Evolutionary conservation across 345 rosid genomes (phyloP).

Genomic region (Moringa oleifera): DNA sequence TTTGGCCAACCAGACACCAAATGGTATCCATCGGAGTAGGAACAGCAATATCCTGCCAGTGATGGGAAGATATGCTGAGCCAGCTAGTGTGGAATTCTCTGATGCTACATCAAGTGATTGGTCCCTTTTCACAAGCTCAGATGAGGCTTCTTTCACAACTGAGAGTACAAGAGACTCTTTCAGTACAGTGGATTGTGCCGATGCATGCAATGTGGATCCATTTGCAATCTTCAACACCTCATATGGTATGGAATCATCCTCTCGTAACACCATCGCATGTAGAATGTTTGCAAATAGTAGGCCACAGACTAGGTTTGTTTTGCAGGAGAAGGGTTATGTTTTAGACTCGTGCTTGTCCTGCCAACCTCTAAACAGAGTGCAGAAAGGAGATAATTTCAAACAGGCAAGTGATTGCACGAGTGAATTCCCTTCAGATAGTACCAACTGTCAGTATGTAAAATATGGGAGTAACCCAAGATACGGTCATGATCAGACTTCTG

Average conservation of each 20-base stretch:
- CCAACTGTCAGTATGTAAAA: slow-evolving; percentile 36
- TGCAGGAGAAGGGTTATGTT: slow-evolving; percentile 40
- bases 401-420: slow-evolving; percentile 24
- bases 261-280: slow-evolving; percentile 45
- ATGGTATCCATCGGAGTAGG: slow-evolving; percentile 20
- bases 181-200: slow-evolving; percentile 65
- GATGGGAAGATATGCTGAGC: slow-evolving; percentile 24
- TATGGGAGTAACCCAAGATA: slow-evolving; percentile 35
- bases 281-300: slow-evolving; percentile 45
- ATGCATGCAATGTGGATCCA: slow-evolving; percentile 40
- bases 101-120: slow-evolving; percentile 73
- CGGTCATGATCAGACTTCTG: slow-evolving; percentile 32
- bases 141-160: slow-evolving; percentile 84
- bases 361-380: slow-evolving; percentile 17
- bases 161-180: slow-evolving; percentile 87
- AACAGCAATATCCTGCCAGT: slow-evolving; percentile 16
- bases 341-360: slow-evolving; percentile 30
- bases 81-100: slow-evolving; percentile 29
- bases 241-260: slow-evolving; percentile 33
- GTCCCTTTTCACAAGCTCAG: slow-evolving; percentile 89
- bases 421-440: slow-evolving; percentile 20
- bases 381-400: slow-evolving; percentile 16
- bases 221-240: slow-evolving; percentile 50
- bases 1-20: slow-evolving; percentile 9
- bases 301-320: slow-evolving; percentile 45